These are phyloP conservation scores for Endothia cerciana DNA, from an alignment of 2,329 filamentous ascomycete genomes.

Conservation along the genomic window DNA sequence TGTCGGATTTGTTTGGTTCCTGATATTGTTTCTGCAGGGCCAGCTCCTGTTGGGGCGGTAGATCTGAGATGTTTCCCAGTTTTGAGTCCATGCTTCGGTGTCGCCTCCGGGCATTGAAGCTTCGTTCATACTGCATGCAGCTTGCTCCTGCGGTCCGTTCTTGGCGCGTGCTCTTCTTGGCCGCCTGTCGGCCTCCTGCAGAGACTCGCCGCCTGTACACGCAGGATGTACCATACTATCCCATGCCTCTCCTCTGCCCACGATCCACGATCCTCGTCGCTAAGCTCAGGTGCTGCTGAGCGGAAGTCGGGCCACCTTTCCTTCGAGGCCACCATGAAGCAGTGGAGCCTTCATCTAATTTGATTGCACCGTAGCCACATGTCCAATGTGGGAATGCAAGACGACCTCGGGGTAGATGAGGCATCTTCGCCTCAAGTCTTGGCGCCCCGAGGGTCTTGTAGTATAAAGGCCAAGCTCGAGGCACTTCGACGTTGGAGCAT, in stretches of 20 bases:
- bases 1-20: constrained; percentile 4
- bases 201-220: not conserved
- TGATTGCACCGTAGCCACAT: constrained; percentile 4
- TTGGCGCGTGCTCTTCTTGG: not conserved
- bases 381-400: not conserved
- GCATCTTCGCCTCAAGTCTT: not conserved
- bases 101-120: not conserved
- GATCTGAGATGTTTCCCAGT: constrained; percentile 3
- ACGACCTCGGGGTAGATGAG: not conserved
- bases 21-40: constrained; percentile 3
- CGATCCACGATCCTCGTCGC: not conserved
- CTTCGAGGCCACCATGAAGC: not conserved
- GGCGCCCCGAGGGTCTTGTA: constrained; percentile 2
- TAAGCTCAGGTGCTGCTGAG: not conserved
- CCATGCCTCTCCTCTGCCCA: not conserved
- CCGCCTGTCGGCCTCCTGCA: not conserved
- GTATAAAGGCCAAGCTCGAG: not conserved
- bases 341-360: constrained; percentile 12
- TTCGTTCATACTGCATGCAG: not conserved
- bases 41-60: not conserved
- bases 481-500: not conserved
- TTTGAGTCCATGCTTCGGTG: not conserved
- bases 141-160: not conserved
- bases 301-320: constrained; percentile 20
- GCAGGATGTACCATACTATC: not conserved